These are phyloP conservation scores for Fraxinus americana DNA, from an alignment of 257 asterid species.

Conservation along the genomic window DNA sequence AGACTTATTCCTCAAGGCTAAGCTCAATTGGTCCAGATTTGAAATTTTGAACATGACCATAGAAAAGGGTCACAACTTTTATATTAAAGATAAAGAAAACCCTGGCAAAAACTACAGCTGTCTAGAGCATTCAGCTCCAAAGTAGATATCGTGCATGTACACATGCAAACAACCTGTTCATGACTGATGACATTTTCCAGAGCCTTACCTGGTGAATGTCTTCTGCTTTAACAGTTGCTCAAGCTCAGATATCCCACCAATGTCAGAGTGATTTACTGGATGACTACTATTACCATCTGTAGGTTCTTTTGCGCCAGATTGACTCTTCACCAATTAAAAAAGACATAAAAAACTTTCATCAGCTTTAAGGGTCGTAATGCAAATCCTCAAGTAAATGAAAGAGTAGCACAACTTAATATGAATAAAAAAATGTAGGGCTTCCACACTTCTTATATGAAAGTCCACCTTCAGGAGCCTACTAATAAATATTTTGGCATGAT, in stretches of 20 bases:
- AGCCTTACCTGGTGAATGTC: slow-evolving; percentile 67
- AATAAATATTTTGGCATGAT: too few relatives aligned
- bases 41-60: neutral
- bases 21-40: neutral
- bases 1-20: neutral
- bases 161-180: too few relatives aligned
- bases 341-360: neutral
- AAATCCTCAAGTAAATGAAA: neutral
- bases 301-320: slow-evolving; percentile 39
- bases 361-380: neutral
- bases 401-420: neutral
- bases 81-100: neutral
- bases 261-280: slow-evolving; percentile 28
- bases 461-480: neutral
- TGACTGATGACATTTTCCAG: neutral
- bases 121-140: neutral
- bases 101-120: neutral
- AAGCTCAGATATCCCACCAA: slow-evolving; percentile 58
- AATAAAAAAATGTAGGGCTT: neutral
- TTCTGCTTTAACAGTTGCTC: slow-evolving; percentile 75
- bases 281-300: slow-evolving; percentile 35
- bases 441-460: neutral
- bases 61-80: neutral
- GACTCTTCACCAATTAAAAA: slow-evolving; percentile 35
- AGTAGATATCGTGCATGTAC: neutral